Conservation (phyloP, 2,329 filamentous ascomycete genomes). For the Diplodia intermedia region DNA sequence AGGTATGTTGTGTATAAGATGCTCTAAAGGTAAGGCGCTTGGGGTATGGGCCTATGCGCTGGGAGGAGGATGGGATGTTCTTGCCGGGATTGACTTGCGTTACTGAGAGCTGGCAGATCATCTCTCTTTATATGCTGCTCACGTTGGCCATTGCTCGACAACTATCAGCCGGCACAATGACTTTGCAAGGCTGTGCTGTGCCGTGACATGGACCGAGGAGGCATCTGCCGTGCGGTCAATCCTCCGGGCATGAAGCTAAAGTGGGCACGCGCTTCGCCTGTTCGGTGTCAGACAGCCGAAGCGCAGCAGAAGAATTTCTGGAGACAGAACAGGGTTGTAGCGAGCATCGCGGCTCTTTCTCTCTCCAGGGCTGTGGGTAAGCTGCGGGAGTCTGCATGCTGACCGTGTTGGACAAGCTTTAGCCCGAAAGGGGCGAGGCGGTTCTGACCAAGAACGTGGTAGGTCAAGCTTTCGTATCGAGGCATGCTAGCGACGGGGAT, state of each 20-base stretch:
- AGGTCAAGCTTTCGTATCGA: constrained; percentile 5
- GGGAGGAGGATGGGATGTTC: not conserved
- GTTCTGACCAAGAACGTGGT: not conserved
- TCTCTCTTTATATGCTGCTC: not conserved
- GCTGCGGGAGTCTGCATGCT: constrained; percentile 19
- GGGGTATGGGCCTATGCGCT: not conserved
- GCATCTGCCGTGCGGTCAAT: not conserved
- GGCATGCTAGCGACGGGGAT: constrained; percentile 14
- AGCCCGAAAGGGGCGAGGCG: not conserved
- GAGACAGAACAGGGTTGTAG: not conserved
- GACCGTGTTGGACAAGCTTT: constrained; percentile 17
- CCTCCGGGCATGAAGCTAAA: not conserved
- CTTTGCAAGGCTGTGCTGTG: constrained; percentile 3
- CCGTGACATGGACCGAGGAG: not conserved
- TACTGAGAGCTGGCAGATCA: not conserved
- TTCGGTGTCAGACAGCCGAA: constrained; percentile 7
- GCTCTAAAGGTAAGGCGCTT: no score
- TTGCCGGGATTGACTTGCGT: not conserved
- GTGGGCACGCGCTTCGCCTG: constrained; percentile 5
- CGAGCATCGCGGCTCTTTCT: constrained; percentile 16
- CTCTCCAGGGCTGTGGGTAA: not conserved
- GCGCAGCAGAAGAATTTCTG: not conserved
- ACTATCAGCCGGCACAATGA: not conserved
- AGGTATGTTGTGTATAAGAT: not conserved
- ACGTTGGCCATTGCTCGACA: not conserved